Evolutionary conservation across 768 basidiomycete species (phyloP), one percentile per base, ranked within the genome.

Genomic region (Chlorophyllum brunneum): DNA sequence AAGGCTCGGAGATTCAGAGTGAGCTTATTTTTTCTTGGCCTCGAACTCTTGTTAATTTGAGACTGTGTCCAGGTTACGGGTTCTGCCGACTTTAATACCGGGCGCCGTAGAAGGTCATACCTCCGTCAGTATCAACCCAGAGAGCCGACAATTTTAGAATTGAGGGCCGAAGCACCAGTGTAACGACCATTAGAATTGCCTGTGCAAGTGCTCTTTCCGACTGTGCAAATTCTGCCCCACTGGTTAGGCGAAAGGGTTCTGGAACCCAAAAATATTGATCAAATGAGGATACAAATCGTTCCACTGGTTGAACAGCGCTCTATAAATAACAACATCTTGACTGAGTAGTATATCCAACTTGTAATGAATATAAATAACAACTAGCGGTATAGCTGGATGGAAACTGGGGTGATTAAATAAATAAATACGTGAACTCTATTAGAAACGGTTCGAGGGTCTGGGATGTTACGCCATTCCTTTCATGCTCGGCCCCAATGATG

Each of bases 141-240:
- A 5, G 51, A 52, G 34, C 51, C 51, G 13, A 37, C 51, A 18
- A 52, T 52, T 10, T 13, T 43, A 24, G 51, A 52, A 44, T 36
- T 10, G 20, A 36, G 46, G 24, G 24, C 16, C 3, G 42, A 36
- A 18, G 6, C 22, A 18, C 23, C 29, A 11, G 30, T 47, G n/a
- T 36, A 20, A 26, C 8, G 15, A 46, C 3, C 3, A 20, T 31
- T 13, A 46, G 15, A n/a, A 7, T 44, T 44, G 42, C 1, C 8
- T 13, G 41, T 26, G 9, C 26, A 16, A 22, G 7, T 42, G 16
- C 16, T 6, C 2, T 36, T 36, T 36, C 1, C 8, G 15, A 31
- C 1, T 31, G 8, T 31, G 30, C 8, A 31, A 13, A 13, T 31
- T 31, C 30, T n/a, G n/a, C n/a, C n/a, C n/a, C n/a, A n/a, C n/a